These are phyloP conservation scores for Cardamine occulta DNA, from an alignment of 345 rosid genomes.

Conservation along the genomic window DNA sequence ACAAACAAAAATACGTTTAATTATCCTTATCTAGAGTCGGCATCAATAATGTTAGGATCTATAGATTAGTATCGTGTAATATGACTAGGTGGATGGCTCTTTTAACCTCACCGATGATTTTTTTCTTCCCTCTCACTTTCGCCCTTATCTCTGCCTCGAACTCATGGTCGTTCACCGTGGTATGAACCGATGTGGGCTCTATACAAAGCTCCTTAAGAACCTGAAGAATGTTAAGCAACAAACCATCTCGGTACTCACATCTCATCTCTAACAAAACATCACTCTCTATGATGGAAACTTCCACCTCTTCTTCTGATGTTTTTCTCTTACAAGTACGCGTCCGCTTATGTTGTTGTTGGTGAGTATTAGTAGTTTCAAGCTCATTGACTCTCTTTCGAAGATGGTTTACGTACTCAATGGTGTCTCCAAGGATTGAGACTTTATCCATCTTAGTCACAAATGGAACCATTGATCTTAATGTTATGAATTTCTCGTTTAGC, in stretches of 20 bases:
- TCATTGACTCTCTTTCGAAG: constrained; percentile 79
- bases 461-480: constrained; percentile 83
- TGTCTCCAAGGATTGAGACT: constrained; percentile 93
- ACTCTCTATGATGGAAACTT: constrained; percentile 93
- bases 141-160: constrained; percentile 88
- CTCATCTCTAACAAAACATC: constrained; percentile 83
- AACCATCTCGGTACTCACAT: constrained; percentile 73
- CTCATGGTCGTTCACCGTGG: constrained; percentile 52
- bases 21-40: constrained; percentile 15
- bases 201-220: constrained; percentile 69
- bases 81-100: constrained; percentile 70
- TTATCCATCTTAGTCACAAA: constrained; percentile 98
- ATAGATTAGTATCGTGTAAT: constrained; percentile 8
- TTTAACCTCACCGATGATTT: constrained; percentile 88
- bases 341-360: constrained; percentile 43
- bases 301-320: constrained; percentile 49
- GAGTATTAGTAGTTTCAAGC: constrained; percentile 51
- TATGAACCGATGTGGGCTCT: constrained; percentile 75
- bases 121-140: constrained; percentile 78
- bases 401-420: constrained; percentile 94
- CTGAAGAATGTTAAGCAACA: constrained; percentile 82
- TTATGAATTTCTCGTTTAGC: constrained; percentile 83
- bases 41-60: constrained; percentile 26
- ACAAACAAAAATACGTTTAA: not conserved
- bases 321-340: constrained; percentile 50